Base-by-base conservation (phyloP, 2,329 filamentous ascomycete genomes). In the Alternaria metachromatica region DNA sequence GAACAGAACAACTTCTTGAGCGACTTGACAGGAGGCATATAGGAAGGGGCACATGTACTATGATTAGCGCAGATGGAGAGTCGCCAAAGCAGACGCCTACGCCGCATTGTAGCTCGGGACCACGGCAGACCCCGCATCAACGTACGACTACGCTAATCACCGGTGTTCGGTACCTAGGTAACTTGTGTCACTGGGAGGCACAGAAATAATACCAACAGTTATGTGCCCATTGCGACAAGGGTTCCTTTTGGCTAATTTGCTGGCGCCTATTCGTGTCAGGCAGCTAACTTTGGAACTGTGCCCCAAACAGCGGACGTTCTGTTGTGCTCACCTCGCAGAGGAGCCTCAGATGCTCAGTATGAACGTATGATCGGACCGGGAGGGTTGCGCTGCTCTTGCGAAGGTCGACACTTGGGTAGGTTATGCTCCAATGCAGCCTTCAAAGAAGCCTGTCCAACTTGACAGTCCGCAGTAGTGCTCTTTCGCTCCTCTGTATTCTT, bases 401-500 rank as follows among this genome's bases (percentile, higher is more conserved):
- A n/a, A 43, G 45, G 45, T 60, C 41, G 50, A 63, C 23, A 55
- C 18, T 48, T 13, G 51, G 45, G 57, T 59, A 60, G 48, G 26
- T 49, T 13, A 28, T 63, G 33, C 30, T 37, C 44, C 37, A 45
- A 45, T 25, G 56, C 20, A 51, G 51, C 37, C 25, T 43, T 33
- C 25, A 45, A 51, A 12, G 51, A 45, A 25, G 50, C 20, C 26
- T 53, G 51, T n/a, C 50, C 30, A 50, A 53, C 54, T 46, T 25
- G 37, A 20, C 48, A 21, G 20, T 50, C 44, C 20, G n/a, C 26
- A 28, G 20, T 26, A 51, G 23, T 50, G 60, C 49, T 28, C 15
- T 43, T 43, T 23, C 12, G 57, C 49, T 41, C 25, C 44, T 49
- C 50, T 26, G 48, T 44, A 33, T 37, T 49, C 13, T 53, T 60